phyloP scores from a whole-genome alignment of 371 early-diverging fungal species.

The Lichtheimia ornata region DNA sequence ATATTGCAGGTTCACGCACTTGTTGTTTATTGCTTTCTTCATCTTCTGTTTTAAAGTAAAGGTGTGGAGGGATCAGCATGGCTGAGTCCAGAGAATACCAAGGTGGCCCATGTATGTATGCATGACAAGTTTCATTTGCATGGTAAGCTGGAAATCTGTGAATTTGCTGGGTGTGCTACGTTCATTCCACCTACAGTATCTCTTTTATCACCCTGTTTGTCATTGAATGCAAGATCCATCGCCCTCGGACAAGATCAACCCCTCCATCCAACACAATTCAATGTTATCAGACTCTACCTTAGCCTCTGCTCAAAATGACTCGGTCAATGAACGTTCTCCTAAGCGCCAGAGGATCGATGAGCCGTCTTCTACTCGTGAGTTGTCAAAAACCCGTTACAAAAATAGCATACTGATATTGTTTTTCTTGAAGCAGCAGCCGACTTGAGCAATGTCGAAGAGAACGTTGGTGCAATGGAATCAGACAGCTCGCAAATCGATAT shows the following conservation, averaged over 20 bases:
- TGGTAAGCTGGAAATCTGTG: no score
- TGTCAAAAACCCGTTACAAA: not conserved
- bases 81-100: no score
- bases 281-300: not conserved
- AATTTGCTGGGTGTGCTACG: not conserved
- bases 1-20: no score
- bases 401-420: not conserved
- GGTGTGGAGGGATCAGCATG: no score
- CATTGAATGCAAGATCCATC: not conserved
- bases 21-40: no score
- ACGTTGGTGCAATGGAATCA: not conserved
- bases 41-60: no score
- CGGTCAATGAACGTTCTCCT: conserved; percentile 2
- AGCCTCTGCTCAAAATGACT: not conserved
- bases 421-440: no score
- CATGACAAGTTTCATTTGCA: no score
- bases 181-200: not conserved
- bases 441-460: no score
- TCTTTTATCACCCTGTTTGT: not conserved
- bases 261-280: conserved; percentile 1
- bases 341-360: conserved; percentile 6
- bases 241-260: no score
- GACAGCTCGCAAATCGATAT: conserved; percentile 7
- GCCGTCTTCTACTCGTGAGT: not conserved
- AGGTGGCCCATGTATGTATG: no score